Percentiles rank a stretch among this genome's conserved stretches.
These are phyloP conservation scores for Xerophyta viscosa DNA, from an alignment of 106 monocot species.

Conservation along the genomic window DNA sequence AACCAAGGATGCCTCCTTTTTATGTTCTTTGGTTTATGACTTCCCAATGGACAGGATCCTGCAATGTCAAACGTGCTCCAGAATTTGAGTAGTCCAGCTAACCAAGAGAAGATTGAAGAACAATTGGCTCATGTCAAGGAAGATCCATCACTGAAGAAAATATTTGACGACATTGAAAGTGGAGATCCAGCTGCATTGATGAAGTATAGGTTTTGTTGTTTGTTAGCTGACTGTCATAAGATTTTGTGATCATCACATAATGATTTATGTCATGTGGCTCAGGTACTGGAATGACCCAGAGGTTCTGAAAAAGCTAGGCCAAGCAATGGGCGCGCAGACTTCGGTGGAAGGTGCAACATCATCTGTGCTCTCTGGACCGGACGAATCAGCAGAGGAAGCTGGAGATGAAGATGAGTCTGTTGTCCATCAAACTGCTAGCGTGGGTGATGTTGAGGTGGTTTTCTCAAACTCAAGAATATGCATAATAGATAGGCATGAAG, in stretches of 20 bases:
- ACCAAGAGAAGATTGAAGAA: conserved; percentile 71
- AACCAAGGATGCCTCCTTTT: neutral
- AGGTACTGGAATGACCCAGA: conserved; percentile 96
- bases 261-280: conserved; percentile 1
- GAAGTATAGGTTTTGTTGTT: conserved; percentile 41
- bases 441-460: conserved; percentile 42
- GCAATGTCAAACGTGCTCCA: conserved; percentile 73
- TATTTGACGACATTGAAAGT: conserved; percentile 87
- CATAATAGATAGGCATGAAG: neutral
- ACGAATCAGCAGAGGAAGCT: conserved; percentile 63
- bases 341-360: conserved; percentile 38
- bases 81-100: conserved; percentile 52
- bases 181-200: conserved; percentile 94
- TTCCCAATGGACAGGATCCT: conserved; percentile 72
- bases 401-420: conserved; percentile 75
- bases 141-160: conserved; percentile 81
- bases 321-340: conserved; percentile 65
- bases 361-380: conserved; percentile 34
- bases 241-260: neutral
- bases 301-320: conserved; percentile 74
- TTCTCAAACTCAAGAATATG: neutral
- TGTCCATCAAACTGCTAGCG: conserved; percentile 85
- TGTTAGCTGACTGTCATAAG: neutral
- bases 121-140: conserved; percentile 69
- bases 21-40: neutral